Evolutionary conservation across 495 filamentous ascomycete species (phyloP), one percentile per base, ranked within the genome.

Genomic region (Trypethelium eluteriae): DNA sequence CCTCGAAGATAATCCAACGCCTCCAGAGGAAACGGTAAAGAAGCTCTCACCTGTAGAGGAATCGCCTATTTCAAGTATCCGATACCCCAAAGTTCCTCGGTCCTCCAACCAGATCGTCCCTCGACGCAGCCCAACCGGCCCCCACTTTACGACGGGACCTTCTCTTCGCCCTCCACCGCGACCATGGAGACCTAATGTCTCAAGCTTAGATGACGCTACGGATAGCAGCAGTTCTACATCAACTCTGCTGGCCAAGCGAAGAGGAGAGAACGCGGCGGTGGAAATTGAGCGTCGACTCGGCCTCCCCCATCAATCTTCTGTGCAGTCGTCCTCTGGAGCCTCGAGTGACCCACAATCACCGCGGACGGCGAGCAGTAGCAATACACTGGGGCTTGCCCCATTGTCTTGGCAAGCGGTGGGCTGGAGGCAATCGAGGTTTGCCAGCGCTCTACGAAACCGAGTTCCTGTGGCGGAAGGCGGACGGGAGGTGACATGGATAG

Each of bases 11-110:
- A 76, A 79, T 62, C 74, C 76, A 16, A 77, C 76, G 25, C 76
- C 76, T 10, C 74, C 74, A 12, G 68, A 72, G n/a, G 75, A 78
- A 34, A 70, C 71, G 18, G 70, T 72, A 18, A 76, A 70, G 64
- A 71, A 74, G 39, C 74, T 76, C 11, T 76, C 76, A 14, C 75
- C 76, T 1, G 75, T 77, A n/a, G 75, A 77, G 44, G 71, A 74
- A 35, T 76, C 73, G 39, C 77, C 77, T 0, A 76, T 79, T 32
- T 75, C 76, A 4, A 67, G 67, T 10, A 68, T 79, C 3, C 63
- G 73, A 38, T 79, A 79, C 64, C 77, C 77, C 38, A 76, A 77
- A 62, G 68, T 79, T 16, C 77, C 77, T 2, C 64, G 77, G 14
- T 72, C 75, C 34, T 75, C 74, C 0, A 78, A 77, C 53, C 75